Evolutionary conservation across 768 basidiomycete species (phyloP), one percentile per base, ranked within the genome.

Genomic region (Tulasnella sp.): DNA sequence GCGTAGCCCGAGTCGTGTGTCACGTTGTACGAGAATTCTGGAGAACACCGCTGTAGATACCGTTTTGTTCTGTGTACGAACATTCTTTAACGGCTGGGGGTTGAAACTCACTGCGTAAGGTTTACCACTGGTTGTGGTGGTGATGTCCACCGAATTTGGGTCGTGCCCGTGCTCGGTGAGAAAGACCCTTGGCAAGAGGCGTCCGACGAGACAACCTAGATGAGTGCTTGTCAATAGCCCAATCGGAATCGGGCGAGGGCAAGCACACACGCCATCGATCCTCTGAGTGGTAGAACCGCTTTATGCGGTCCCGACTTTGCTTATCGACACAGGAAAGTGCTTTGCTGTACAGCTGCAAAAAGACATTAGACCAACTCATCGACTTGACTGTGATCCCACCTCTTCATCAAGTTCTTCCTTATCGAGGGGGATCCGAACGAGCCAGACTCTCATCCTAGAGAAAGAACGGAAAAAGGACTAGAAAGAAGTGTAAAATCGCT

Each of bases 1-100:
- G 91, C 72, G 23, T 85, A 65, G 2, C 74, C 76, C 63, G 81
- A 83, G 67, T 92, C 89, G 65, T 92, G 88, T 19, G 87, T 79
- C 51, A 91, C 73, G 66, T 91, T 92, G 72, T 78, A 91, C 0
- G n/a, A n/a, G n/a, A n/a, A n/a, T 14, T 31, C 45, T 25, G 34
- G 60, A 17, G 49, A 12, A 21, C 21, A 8, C 34, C 74, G 82
- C 66, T n/a, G n/a, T n/a, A n/a, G n/a, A n/a, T n/a, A n/a, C n/a
- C n/a, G n/a, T n/a, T n/a, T n/a, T n/a, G n/a, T n/a, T n/a, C n/a
- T n/a, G n/a, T n/a, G n/a, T n/a, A n/a, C n/a, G n/a, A n/a, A n/a
- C n/a, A n/a, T n/a, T n/a, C n/a, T n/a, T n/a, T n/a, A n/a, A n/a
- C n/a, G n/a, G n/a, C n/a, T n/a, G n/a, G n/a, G n/a, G n/a, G n/a